phyloP scores from a whole-genome alignment of 208 protist genomes.

The Leishmania mexicana region DNA sequence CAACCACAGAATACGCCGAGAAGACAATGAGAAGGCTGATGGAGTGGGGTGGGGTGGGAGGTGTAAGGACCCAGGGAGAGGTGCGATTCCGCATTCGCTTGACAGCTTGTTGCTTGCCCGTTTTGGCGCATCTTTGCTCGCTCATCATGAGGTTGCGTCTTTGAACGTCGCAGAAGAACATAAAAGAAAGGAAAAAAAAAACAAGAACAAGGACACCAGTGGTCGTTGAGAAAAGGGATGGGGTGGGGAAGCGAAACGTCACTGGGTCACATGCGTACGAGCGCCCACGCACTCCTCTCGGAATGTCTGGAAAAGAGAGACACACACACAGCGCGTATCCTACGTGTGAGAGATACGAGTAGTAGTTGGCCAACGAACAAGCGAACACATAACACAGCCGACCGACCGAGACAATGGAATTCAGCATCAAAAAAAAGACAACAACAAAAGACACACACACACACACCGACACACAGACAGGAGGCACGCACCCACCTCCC shows the following conservation, averaged over 20 bases:
- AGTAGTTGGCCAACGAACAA: background rate
- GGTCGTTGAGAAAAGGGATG: background rate
- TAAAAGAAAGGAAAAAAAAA: background rate
- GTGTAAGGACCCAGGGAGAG: background rate
- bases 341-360: too few relatives aligned
- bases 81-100: background rate
- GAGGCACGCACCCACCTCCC: background rate
- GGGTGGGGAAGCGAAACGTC: background rate
- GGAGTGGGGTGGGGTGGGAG: background rate
- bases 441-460: conserved; percentile 4
- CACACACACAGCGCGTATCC: background rate
- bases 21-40: background rate
- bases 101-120: background rate
- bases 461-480: background rate
- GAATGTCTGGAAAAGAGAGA: background rate
- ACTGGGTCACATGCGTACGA: background rate
- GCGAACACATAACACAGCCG: background rate
- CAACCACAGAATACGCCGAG: background rate
- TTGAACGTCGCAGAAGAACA: background rate
- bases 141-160: background rate
- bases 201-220: background rate
- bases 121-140: background rate
- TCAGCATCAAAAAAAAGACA: background rate
- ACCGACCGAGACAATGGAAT: background rate
- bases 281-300: background rate